Evolutionary conservation across 768 basidiomycete species (phyloP).

Genomic region (Polyporus arcularius): DNA sequence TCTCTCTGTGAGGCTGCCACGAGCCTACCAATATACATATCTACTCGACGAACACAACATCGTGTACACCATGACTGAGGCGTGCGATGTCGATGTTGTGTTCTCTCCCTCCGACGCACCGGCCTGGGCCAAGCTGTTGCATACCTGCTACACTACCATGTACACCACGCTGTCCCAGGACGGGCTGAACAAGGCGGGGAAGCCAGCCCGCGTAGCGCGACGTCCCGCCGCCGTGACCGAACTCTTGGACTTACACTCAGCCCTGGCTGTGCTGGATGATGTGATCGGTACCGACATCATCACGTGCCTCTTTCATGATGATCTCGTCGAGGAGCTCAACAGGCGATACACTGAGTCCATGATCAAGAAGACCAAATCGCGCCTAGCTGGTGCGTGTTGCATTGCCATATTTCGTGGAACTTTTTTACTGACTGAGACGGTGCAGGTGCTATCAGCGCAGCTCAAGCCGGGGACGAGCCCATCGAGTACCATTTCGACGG

Average conservation of each 20-base stretch:
- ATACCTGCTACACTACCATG: neutral
- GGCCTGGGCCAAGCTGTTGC: neutral
- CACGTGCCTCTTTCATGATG: neutral
- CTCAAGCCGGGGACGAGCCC: no score
- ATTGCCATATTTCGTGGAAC: neutral
- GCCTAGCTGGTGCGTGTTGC: neutral
- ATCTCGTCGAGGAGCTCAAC: neutral
- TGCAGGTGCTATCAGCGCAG: no score
- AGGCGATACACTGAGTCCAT: neutral
- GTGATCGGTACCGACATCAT: neutral
- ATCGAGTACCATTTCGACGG: no score
- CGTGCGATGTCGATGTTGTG: neutral
- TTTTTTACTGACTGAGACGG: no score
- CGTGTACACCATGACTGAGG: neutral
- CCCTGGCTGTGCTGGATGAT: neutral
- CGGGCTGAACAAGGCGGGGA: neutral
- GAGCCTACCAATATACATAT: neutral
- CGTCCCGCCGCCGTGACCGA: neutral
- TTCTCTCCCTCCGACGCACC: neutral
- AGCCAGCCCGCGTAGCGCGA: neutral
- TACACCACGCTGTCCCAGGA: neutral
- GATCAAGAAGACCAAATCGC: neutral
- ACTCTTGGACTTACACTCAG: neutral
- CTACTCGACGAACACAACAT: neutral
- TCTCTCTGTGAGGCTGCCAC: neutral